Conservation (phyloP, 305 asterid species). For the Solanum aculeatissimum region DNA sequence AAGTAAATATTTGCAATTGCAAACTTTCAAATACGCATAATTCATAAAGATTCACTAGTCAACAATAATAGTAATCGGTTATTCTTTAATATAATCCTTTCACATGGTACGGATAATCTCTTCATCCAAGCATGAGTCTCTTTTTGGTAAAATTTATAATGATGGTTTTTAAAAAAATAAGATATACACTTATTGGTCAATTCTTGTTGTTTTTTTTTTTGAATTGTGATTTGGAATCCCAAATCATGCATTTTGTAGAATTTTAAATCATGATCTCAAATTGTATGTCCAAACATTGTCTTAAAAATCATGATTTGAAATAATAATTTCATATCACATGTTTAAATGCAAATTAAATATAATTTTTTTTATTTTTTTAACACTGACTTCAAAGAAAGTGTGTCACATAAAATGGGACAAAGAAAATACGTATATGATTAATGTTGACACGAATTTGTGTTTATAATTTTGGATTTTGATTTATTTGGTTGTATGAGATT, state of each 20-base stretch:
- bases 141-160: too few species aligned
- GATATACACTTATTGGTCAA: too few species aligned
- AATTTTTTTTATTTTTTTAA: background rate
- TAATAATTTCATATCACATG: too few species aligned
- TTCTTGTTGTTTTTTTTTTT: too few species aligned
- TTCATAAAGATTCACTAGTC: background rate
- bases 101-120: background rate
- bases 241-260: too few species aligned
- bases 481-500: background rate
- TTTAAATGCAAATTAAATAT: too few species aligned
- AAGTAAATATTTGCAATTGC: background rate
- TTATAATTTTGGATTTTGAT: background rate
- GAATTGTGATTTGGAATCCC: too few species aligned
- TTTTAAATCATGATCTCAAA: too few species aligned
- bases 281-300: too few species aligned
- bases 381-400: background rate
- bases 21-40: background rate
- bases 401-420: background rate
- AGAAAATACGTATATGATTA: background rate
- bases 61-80: background rate
- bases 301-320: too few species aligned
- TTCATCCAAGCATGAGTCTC: background rate
- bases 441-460: background rate
- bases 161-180: too few species aligned
- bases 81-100: background rate